A percentile compares a stretch with the other conserved stretches of the same genome.
Conservation (phyloP, 306 rosid genomes). For the Acacia acuminata region DNA sequence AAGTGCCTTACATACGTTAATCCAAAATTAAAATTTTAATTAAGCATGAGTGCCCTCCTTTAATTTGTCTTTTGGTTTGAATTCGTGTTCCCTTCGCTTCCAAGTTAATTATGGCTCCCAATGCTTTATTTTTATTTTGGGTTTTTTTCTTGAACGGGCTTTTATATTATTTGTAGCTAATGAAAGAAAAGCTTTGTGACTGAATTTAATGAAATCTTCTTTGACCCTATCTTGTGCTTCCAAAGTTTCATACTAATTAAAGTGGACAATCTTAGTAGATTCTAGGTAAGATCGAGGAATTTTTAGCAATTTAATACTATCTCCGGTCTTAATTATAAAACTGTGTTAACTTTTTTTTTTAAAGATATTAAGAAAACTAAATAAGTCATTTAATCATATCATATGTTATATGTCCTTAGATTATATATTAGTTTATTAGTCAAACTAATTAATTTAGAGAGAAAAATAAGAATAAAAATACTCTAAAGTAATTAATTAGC, state of each 20-base stretch:
- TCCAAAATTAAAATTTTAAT: constrained; percentile 14
- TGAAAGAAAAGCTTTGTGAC: not conserved
- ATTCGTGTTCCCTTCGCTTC: constrained; percentile 39
- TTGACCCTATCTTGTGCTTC: not conserved
- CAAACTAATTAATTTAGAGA: no score
- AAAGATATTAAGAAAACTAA: no score
- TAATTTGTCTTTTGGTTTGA: constrained; percentile 3
- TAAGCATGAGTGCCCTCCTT: not conserved
- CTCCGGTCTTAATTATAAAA: no score
- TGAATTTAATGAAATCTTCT: not conserved
- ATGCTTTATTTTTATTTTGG: not conserved
- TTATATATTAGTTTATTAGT: no score
- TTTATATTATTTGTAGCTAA: not conserved
- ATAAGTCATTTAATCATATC: no score
- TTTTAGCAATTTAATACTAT: not conserved
- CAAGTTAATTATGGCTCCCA: constrained; percentile 20
- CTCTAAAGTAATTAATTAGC: no score
- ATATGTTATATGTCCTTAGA: no score
- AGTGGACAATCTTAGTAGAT: not conserved
- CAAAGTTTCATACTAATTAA: not conserved
- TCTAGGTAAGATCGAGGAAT: not conserved
- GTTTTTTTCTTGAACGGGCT: not conserved
- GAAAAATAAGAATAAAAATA: no score
- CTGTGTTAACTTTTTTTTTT: no score
- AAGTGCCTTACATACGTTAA: constrained; percentile 7